phyloP scores from a whole-genome alignment of 2,329 filamentous ascomycete genomes.

The Emergomyces pasteurianus region DNA sequence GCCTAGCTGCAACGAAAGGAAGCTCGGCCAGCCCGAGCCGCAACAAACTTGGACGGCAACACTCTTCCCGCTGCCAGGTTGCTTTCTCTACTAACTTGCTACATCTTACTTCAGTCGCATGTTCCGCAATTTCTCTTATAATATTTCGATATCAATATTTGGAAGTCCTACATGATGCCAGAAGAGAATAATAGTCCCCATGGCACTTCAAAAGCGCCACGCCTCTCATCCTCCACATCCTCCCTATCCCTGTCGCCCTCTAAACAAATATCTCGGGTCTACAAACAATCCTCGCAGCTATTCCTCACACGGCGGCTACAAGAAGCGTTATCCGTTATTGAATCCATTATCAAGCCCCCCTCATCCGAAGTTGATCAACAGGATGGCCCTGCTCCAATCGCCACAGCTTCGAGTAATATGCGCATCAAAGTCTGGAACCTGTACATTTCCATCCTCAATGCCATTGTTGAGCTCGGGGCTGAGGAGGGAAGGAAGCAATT shows the following conservation, averaged over 20 bases:
- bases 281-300: constrained; percentile 85
- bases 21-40: not conserved
- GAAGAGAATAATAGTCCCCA: constrained; percentile 19
- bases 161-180: constrained; percentile 3
- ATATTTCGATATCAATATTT: not conserved
- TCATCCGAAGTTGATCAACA: constrained; percentile 19
- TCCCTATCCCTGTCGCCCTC: constrained; percentile 45
- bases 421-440: constrained; percentile 95
- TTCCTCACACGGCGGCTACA: constrained; percentile 89
- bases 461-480: constrained; percentile 74
- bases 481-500: constrained; percentile 86
- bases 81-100: not conserved
- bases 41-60: not conserved
- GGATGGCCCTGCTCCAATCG: constrained; percentile 55
- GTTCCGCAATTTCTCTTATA: not conserved
- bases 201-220: constrained; percentile 38
- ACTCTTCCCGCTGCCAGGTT: not conserved
- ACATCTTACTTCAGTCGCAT: not conserved
- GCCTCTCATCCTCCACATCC: constrained; percentile 56
- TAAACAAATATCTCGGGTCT: constrained; percentile 74
- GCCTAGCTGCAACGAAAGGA: not conserved
- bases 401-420: constrained; percentile 66
- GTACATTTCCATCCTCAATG: constrained; percentile 86
- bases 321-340: constrained; percentile 74
- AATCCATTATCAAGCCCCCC: constrained; percentile 62